A percentile compares a stretch with the other conserved stretches of the same genome.
phyloP scores from a whole-genome alignment of 768 basidiomycete species.

The Pleurotus citrinopileatus region DNA sequence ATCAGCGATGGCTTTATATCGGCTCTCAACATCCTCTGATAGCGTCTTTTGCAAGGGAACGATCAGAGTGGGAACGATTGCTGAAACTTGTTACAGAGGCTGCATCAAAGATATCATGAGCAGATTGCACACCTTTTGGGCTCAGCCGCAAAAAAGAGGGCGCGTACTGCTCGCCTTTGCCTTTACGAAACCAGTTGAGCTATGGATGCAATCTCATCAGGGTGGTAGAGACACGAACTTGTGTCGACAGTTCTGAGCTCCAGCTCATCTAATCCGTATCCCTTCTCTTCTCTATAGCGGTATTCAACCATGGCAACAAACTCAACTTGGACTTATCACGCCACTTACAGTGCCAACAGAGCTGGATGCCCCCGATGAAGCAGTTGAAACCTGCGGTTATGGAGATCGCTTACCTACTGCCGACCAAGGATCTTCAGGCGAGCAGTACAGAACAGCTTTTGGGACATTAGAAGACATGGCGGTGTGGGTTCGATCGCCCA shows the following conservation, averaged over 20 bases:
- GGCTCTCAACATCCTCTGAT: slow-evolving; percentile 63
- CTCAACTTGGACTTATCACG: background rate
- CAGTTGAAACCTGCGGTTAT: background rate
- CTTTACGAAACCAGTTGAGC: slow-evolving; percentile 30
- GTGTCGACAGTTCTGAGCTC: slow-evolving; percentile 68
- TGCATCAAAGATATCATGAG: too few species aligned
- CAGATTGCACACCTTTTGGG: slow-evolving; percentile 70
- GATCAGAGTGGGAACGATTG: slow-evolving; percentile 77
- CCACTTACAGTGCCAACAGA: slow-evolving; percentile 53
- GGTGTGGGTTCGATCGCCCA: slow-evolving; percentile 11
- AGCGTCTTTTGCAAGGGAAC: slow-evolving; percentile 82
- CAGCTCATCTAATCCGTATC: slow-evolving; percentile 76
- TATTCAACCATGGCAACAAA: slow-evolving; percentile 12
- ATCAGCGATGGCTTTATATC: slow-evolving; percentile 79
- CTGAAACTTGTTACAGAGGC: too few species aligned
- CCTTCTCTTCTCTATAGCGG: slow-evolving; percentile 64
- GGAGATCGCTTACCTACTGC: slow-evolving; percentile 46
- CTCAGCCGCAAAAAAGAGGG: slow-evolving; percentile 77
- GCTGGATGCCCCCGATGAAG: slow-evolving; percentile 27
- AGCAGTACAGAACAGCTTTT: slow-evolving; percentile 83
- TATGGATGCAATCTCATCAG: background rate
- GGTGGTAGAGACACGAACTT: slow-evolving; percentile 26
- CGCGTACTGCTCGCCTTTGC: slow-evolving; percentile 76
- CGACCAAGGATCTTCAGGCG: slow-evolving; percentile 58
- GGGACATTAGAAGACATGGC: slow-evolving; percentile 39